Percentiles rank a stretch among this genome's conserved stretches.
Evolutionary conservation across 768 basidiomycete genomes (phyloP).

Genomic region (Omphalotus guepiniiformis): DNA sequence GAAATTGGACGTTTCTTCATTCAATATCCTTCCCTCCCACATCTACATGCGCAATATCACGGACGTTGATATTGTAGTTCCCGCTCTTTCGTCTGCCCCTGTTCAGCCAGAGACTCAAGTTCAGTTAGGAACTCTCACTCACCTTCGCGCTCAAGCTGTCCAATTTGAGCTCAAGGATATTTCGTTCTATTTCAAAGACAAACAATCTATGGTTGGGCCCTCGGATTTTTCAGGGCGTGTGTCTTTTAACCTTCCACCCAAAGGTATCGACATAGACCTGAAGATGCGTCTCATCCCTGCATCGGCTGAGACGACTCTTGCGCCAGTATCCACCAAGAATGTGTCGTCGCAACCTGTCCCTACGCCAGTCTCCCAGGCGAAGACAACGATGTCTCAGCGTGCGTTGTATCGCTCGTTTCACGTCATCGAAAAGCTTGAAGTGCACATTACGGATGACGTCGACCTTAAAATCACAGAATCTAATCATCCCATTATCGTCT

Average conservation of each 20-base stretch:
- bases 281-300: conserved; percentile 61
- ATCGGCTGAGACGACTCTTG: conserved; percentile 21
- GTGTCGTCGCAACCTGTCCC: not conserved
- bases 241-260: conserved; percentile 55
- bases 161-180: conserved; percentile 61
- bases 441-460: conserved; percentile 54
- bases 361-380: not conserved
- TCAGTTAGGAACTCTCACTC: conserved; percentile 57
- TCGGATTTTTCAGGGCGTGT: conserved; percentile 59
- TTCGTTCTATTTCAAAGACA: conserved; percentile 73
- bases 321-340: not conserved
- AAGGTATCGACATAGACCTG: conserved; percentile 67
- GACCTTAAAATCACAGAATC: conserved; percentile 50
- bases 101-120: conserved; percentile 2
- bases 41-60: conserved; percentile 72
- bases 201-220: conserved; percentile 47
- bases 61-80: conserved; percentile 35
- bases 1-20: conserved; percentile 64
- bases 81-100: not conserved
- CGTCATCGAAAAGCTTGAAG: conserved; percentile 50
- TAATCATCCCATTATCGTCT: conserved; percentile 59
- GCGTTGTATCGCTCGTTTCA: conserved; percentile 45
- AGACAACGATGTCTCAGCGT: conserved; percentile 39
- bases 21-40: conserved; percentile 65
- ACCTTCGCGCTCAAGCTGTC: conserved; percentile 60